phyloP scores from a whole-genome alignment of 1,284 basidiomycete species.

The Heliocybe sulcata region DNA sequence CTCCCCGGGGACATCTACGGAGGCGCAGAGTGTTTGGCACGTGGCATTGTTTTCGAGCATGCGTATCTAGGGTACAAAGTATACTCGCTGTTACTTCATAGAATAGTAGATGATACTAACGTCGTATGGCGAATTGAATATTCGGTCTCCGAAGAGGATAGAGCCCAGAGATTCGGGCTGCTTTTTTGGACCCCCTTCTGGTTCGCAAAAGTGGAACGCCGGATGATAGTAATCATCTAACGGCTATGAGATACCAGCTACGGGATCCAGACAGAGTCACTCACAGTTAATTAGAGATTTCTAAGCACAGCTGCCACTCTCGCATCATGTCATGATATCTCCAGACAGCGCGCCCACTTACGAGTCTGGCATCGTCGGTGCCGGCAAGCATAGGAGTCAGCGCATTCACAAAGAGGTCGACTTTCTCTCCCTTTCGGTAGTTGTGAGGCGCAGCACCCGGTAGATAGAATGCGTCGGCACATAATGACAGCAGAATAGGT shows the following conservation, averaged over 20 bases:
- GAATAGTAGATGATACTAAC: conserved; percentile 35
- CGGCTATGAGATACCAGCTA: conserved; percentile 8
- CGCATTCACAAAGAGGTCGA: conserved; percentile 80
- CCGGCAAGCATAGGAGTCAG: conserved; percentile 78
- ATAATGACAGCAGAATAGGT: conserved; percentile 14
- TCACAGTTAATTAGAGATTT: conserved; percentile 20
- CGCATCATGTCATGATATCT: background rate
- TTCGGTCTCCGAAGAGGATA: conserved; percentile 93
- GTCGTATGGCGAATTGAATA: conserved; percentile 87
- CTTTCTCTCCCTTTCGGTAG: conserved; percentile 62
- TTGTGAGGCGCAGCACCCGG: conserved; percentile 77
- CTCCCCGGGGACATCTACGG: conserved; percentile 49
- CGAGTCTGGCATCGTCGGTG: conserved; percentile 71
- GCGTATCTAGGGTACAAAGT: conserved; percentile 43
- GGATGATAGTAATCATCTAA: conserved; percentile 86
- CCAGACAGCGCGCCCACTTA: conserved; percentile 24
- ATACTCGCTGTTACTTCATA: conserved; percentile 6
- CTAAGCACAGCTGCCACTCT: conserved; percentile 2
- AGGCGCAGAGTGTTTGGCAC: conserved; percentile 74
- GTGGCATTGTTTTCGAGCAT: conserved; percentile 70
- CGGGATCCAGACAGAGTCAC: conserved; percentile 8
- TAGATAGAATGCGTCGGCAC: conserved; percentile 53
- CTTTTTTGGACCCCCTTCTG: conserved; percentile 67
- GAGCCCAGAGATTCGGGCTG: conserved; percentile 89
- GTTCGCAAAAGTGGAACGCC: conserved; percentile 82